These are phyloP conservation scores for Penicillium macrosclerotiorum DNA, from an alignment of 495 filamentous ascomycete genomes.

Conservation along the genomic window DNA sequence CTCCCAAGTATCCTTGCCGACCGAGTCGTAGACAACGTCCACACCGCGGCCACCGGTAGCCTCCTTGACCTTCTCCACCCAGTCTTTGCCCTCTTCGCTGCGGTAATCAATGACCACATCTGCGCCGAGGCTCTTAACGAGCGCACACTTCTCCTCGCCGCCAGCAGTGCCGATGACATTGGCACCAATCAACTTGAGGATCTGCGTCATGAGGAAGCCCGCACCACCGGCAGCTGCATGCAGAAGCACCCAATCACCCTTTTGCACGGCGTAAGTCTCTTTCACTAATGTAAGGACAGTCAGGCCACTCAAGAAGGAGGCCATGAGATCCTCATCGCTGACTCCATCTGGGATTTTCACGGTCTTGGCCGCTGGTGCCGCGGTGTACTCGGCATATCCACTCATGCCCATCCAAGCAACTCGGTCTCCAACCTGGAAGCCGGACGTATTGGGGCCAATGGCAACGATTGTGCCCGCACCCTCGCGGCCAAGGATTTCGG, in stretches of 20 bases:
- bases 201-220: conserved; percentile 73
- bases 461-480: conserved; percentile 63
- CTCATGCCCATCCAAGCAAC: conserved; percentile 62
- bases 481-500: conserved; percentile 83
- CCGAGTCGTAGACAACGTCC: conserved; percentile 81
- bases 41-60: conserved; percentile 71
- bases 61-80: conserved; percentile 63
- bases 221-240: conserved; percentile 92
- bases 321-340: conserved; percentile 60
- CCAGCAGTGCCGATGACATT: conserved; percentile 81
- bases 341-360: conserved; percentile 65
- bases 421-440: conserved; percentile 60
- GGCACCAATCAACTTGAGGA: conserved; percentile 71
- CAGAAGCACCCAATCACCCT: conserved; percentile 81
- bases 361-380: conserved; percentile 53
- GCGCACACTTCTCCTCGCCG: conserved; percentile 66
- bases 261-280: conserved; percentile 71
- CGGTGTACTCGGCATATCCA: conserved; percentile 78
- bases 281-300: conserved; percentile 81
- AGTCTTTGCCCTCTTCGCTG: conserved; percentile 62
- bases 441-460: conserved; percentile 44
- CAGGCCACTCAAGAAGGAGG: conserved; percentile 74
- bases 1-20: conserved; percentile 87
- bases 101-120: conserved; percentile 71
- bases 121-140: conserved; percentile 68